Conservation (phyloP, 768 basidiomycete genomes). For the Termitomyces sp. region DNA sequence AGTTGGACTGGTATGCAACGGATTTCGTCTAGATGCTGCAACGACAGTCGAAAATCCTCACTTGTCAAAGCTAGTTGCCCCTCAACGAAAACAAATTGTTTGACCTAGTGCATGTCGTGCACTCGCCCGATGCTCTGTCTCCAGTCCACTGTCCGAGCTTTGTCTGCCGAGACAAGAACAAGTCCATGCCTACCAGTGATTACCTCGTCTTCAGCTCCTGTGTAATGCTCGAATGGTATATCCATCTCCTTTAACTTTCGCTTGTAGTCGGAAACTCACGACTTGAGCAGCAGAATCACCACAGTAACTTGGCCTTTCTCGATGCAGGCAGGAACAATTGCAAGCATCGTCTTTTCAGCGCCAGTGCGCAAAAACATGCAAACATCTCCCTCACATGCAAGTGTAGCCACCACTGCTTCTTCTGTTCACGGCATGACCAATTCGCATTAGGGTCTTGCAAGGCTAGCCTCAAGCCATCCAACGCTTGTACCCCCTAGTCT, state of each 20-base stretch:
- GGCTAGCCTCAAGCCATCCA: too few species aligned
- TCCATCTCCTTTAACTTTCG: neutral
- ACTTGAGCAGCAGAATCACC: neutral
- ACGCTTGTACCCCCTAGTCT: too few species aligned
- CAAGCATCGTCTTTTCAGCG: neutral
- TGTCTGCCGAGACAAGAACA: neutral
- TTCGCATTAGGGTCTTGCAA: too few species aligned
- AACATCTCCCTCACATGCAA: neutral
- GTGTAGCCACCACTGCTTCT: too few species aligned
- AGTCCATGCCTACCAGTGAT: too few species aligned
- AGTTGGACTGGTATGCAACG: neutral
- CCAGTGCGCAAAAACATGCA: neutral
- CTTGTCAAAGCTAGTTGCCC: neutral
- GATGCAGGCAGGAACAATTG: neutral
- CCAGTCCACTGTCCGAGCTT: neutral
- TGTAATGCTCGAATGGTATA: neutral
- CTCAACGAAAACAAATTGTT: neutral
- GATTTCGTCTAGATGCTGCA: neutral
- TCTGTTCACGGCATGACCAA: too few species aligned
- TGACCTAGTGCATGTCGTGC: neutral
- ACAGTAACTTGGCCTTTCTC: neutral
- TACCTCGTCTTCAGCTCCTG: rapidly evolving
- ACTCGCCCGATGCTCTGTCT: neutral
- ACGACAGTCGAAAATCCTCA: neutral
- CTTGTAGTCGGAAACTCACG: neutral